phyloP scores from a whole-genome alignment of 2,329 filamentous ascomycete genomes.

The Diaporthe sp. region DNA sequence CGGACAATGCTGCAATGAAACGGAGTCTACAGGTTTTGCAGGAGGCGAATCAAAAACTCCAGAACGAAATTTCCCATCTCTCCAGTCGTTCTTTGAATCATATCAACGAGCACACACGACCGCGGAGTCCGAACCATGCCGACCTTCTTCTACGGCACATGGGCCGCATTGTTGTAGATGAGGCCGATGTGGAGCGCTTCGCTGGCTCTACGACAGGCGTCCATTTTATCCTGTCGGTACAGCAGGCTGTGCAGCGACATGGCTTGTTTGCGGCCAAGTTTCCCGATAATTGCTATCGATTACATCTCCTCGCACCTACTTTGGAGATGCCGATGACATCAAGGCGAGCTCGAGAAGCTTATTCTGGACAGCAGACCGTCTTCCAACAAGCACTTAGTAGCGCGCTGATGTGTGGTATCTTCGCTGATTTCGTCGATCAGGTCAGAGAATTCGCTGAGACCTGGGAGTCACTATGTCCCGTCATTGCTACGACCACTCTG shows the following conservation, averaged over 20 bases:
- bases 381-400: slow-evolving; percentile 2
- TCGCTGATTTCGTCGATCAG: not conserved
- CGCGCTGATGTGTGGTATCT: not conserved
- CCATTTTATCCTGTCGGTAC: slow-evolving; percentile 26
- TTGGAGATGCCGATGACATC: not conserved
- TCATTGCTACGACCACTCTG: slow-evolving; percentile 5
- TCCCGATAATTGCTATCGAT: slow-evolving; percentile 27
- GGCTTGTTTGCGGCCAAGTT: not conserved
- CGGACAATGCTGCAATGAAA: slow-evolving; percentile 11
- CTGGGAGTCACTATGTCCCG: slow-evolving; percentile 16
- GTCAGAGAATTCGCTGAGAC: not conserved
- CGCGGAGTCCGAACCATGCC: not conserved
- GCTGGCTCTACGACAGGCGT: slow-evolving; percentile 19
- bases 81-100: not conserved
- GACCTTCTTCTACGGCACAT: slow-evolving; percentile 22
- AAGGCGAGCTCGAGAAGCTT: not conserved
- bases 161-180: slow-evolving; percentile 25
- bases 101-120: not conserved
- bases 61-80: not conserved
- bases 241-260: slow-evolving; percentile 27
- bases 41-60: not conserved
- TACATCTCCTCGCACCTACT: slow-evolving; percentile 15
- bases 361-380: not conserved
- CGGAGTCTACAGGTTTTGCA: not conserved
- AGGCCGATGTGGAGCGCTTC: slow-evolving; percentile 21